Conservation (phyloP, 1,139 yeast genomes). For the Blastobotrys proliferans region DNA sequence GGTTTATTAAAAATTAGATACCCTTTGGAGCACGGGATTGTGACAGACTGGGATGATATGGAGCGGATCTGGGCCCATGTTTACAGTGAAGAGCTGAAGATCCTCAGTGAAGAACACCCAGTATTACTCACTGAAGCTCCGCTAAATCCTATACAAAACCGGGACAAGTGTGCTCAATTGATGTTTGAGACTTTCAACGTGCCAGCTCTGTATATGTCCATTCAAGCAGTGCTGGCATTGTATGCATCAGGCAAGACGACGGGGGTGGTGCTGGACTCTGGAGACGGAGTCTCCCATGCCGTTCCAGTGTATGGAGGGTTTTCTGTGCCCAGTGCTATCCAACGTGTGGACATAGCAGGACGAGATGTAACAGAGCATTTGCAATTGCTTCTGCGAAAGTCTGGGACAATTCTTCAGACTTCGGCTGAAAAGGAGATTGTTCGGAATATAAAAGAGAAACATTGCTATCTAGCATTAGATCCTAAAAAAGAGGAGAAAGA, state of each 20-base stretch:
- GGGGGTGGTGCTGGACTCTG: slow-evolving; percentile 83
- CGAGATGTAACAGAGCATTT: slow-evolving; percentile 77
- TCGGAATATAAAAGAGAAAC: slow-evolving; percentile 68
- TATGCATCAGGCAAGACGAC: slow-evolving; percentile 91
- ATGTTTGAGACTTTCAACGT: slow-evolving; percentile 78
- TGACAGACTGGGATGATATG: slow-evolving; percentile 86
- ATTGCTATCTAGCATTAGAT: slow-evolving; percentile 68
- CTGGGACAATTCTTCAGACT: slow-evolving; percentile 58
- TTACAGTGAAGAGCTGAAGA: slow-evolving; percentile 55
- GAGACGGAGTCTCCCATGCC: slow-evolving; percentile 86
- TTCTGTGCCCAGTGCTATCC: slow-evolving; percentile 66
- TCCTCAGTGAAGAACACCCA: slow-evolving; percentile 86
- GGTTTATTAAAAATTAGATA: slow-evolving; percentile 67
- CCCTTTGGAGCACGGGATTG: slow-evolving; percentile 79
- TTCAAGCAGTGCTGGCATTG: slow-evolving; percentile 79
- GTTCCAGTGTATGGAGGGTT: slow-evolving; percentile 92
- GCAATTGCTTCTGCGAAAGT: slow-evolving; percentile 61
- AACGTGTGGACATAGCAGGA: slow-evolving; percentile 80
- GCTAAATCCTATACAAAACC: slow-evolving; percentile 64
- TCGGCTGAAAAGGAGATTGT: slow-evolving; percentile 83
- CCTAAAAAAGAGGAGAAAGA: slow-evolving; percentile 63
- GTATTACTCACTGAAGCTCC: slow-evolving; percentile 88
- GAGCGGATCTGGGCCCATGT: slow-evolving; percentile 68
- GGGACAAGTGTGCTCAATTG: slow-evolving; percentile 71
- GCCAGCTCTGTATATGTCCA: slow-evolving; percentile 80